A percentile compares a stretch with the other conserved stretches of the same genome.
Conservation (phyloP, 768 basidiomycete species). For the Hortiboletus campestris region DNA sequence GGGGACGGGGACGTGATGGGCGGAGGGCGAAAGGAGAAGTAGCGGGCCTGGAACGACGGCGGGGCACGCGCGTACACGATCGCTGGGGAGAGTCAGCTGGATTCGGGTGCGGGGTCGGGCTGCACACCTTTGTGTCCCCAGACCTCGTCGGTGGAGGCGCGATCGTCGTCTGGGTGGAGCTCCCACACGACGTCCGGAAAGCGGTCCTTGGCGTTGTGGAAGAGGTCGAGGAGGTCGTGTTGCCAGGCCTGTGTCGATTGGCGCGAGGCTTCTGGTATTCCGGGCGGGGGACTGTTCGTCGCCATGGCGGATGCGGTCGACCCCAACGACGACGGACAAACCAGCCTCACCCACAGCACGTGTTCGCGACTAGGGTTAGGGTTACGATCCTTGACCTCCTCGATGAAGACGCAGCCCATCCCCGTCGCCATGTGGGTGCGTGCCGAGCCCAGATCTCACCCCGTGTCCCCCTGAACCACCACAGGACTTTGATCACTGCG, state of each 20-base stretch:
- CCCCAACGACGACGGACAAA: conserved; percentile 19
- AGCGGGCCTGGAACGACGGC: conserved; percentile 85
- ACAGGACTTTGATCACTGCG: conserved; percentile 97
- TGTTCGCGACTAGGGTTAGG: conserved; percentile 28
- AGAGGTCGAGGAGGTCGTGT: conserved; percentile 72
- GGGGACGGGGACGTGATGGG: conserved; percentile 50
- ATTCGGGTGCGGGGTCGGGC: not conserved
- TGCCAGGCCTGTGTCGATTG: conserved; percentile 77
- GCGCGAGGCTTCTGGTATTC: conserved; percentile 53
- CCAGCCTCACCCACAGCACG: conserved; percentile 22
- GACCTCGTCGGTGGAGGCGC: conserved; percentile 56
- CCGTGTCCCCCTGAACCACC: not conserved
- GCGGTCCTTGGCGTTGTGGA: conserved; percentile 80
- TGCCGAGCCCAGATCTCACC: conserved; percentile 5
- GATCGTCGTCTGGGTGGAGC: conserved; percentile 51
- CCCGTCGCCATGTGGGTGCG: conserved; percentile 97
- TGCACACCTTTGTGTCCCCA: conserved; percentile 93
- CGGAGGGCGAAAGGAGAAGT: conserved; percentile 75
- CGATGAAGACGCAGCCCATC: conserved; percentile 42
- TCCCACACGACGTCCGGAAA: conserved; percentile 99
- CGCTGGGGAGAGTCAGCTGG: conserved; percentile 48
- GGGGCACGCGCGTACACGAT: conserved; percentile 94
- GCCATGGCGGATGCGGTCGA: conserved; percentile 27
- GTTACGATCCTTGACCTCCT: conserved; percentile 2
- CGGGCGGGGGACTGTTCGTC: conserved; percentile 30